Evolutionary conservation across 23 red algal species (phyloP).

Genomic region (Gracilaria gracilis): DNA sequence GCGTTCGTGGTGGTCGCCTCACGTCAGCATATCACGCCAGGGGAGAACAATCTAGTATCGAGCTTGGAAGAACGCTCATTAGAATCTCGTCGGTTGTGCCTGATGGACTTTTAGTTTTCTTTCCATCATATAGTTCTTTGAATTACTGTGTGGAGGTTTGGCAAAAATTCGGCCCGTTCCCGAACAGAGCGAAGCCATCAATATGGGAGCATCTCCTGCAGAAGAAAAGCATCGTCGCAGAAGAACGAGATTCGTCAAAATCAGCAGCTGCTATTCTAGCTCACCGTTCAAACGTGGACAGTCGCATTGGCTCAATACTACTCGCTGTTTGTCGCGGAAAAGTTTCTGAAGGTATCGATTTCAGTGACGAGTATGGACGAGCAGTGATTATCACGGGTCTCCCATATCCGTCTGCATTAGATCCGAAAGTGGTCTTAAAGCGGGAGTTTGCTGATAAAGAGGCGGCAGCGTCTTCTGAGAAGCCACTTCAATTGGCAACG

Average conservation of each 20-base stretch:
- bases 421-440: conserved; percentile 93
- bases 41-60: conserved; percentile 51
- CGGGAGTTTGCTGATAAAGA: conserved; percentile 65
- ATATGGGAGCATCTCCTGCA: conserved; percentile 83
- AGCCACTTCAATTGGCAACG: conserved; percentile 1
- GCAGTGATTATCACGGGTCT: conserved; percentile 91
- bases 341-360: conserved; percentile 94
- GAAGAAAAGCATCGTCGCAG: conserved; percentile 80
- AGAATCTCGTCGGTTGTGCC: conserved; percentile 80
- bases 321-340: conserved; percentile 96
- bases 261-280: conserved; percentile 67
- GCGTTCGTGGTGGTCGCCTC: conserved; percentile 53
- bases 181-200: conserved; percentile 51
- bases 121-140: conserved; percentile 87
- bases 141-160: conserved; percentile 74
- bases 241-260: conserved; percentile 72
- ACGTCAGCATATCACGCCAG: conserved; percentile 84
- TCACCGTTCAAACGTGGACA: conserved; percentile 68
- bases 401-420: conserved; percentile 86
- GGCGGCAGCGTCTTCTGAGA: conserved; percentile 9
- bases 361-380: conserved; percentile 92
- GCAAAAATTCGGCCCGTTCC: conserved; percentile 58
- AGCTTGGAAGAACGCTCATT: conserved; percentile 84
- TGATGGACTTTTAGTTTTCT: conserved; percentile 95
- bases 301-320: conserved; percentile 69